Conservation (phyloP, 192 early-diverging fungal species). For the Coemansia sp. region DNA sequence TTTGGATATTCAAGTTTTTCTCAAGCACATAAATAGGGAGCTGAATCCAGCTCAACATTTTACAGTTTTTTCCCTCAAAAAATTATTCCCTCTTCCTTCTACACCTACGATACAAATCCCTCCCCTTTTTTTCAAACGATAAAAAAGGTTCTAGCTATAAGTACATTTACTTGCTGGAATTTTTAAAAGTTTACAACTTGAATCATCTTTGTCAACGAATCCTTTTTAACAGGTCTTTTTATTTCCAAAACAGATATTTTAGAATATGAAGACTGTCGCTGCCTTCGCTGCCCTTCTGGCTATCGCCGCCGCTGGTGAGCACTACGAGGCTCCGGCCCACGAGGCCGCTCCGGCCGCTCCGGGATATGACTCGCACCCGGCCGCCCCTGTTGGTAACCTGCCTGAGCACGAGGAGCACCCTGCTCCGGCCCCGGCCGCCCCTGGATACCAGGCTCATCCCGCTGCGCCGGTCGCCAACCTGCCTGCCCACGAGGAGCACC, state of each 20-base stretch:
- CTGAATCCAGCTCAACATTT: background rate
- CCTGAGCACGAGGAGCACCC: conserved; percentile 19
- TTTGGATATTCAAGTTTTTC: too few relatives aligned
- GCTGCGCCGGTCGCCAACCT: background rate
- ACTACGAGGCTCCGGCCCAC: conserved; percentile 35
- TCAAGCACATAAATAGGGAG: background rate
- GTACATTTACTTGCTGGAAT: background rate
- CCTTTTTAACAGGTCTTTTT: conserved; percentile 1
- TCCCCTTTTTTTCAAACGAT: background rate
- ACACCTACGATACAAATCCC: background rate
- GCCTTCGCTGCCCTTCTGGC: conserved; percentile 40
- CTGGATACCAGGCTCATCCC: conserved; percentile 3
- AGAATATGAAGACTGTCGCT: conserved; percentile 30
- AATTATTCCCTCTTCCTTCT: background rate
- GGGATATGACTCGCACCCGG: conserved; percentile 17
- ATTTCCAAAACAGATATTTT: background rate
- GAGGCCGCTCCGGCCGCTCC: conserved; percentile 15
- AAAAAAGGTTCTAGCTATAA: conserved; percentile 1
- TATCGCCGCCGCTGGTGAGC: conserved; percentile 37
- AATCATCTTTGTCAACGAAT: too few relatives aligned
- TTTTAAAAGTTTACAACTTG: too few relatives aligned
- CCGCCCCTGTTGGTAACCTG: conserved; percentile 2
- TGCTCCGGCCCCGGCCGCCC: background rate
- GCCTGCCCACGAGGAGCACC: conserved; percentile 19
- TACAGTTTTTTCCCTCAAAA: background rate